Base-by-base conservation (phyloP, 139 green algal species). In the Limnomonas spitsbergensis region DNA sequence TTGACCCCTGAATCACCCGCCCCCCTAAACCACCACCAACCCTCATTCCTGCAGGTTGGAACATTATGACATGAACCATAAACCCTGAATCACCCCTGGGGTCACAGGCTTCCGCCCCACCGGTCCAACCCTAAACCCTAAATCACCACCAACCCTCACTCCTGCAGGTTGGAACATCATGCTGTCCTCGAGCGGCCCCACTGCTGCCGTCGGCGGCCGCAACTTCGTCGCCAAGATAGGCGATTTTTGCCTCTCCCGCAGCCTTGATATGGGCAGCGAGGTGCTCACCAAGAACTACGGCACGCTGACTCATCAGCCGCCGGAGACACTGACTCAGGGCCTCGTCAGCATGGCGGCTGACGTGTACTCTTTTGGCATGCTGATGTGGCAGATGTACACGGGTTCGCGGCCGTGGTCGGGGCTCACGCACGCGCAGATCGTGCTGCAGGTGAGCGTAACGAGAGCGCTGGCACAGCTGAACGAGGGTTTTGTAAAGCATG, bases 121-220 rank as follows among this genome's bases (percentile, higher is more conserved):
- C n/a, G n/a, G n/a, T n/a, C n/a, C n/a, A n/a, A n/a, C n/a, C n/a
- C n/a, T n/a, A n/a, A n/a, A n/a, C n/a, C n/a, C n/a, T n/a, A n/a
- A n/a, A n/a, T n/a, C n/a, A n/a, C n/a, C n/a, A n/a, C n/a, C n/a
- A n/a, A n/a, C n/a, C n/a, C n/a, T n/a, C n/a, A n/a, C n/a, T n/a
- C n/a, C n/a, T n/a, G 93, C 92, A 61, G 79, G 85, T 4, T 81
- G 78, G 26, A 94, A 94, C 80, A 85, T 93, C 40, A 80, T 94
- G 85, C 78, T 90, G 14, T 75, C 40, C 47, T 61, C 47, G 20
- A 61, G 47, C 20, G 47, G 47, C 20, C 14, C 14, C 20, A 61
- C 47, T 29, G 47, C 47, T 20, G 14, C 47, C 20, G 39, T 42
- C 1, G 84, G 36, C 69, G 73, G 40, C 24, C 76, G 87, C 31